Evolutionary conservation across 2,329 filamentous ascomycete genomes (phyloP).

Genomic region (Aspergillus thermomutatus): DNA sequence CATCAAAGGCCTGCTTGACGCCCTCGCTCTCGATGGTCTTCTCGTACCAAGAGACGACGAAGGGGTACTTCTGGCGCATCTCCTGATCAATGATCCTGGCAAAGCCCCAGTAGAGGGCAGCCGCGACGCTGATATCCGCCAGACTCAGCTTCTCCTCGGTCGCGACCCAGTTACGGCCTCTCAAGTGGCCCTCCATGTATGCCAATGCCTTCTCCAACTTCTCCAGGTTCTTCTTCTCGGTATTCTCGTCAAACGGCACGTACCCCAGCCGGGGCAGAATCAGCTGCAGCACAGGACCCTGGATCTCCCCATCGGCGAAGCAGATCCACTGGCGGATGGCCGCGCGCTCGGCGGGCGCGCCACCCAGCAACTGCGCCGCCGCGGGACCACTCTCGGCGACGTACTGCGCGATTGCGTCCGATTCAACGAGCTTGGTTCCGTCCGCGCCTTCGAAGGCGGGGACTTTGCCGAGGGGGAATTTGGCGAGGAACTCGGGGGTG

Average conservation of each 20-base stretch:
- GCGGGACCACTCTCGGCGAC: constrained; percentile 46
- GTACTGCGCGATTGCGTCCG: constrained; percentile 48
- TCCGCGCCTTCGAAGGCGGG: constrained; percentile 49
- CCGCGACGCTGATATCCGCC: constrained; percentile 26
- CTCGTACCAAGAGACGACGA: constrained; percentile 23
- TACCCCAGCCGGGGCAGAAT: constrained; percentile 20
- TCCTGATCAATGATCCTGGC: constrained; percentile 22
- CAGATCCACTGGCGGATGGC: constrained; percentile 47
- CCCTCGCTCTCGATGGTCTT: neutral
- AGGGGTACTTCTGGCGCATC: constrained; percentile 24
- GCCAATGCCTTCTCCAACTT: constrained; percentile 18
- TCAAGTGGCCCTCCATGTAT: constrained; percentile 19
- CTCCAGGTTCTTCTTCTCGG: constrained; percentile 15
- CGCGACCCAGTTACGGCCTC: constrained; percentile 20
- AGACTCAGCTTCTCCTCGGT: constrained; percentile 20
- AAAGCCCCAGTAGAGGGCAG: constrained; percentile 26
- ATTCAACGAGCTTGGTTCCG: constrained; percentile 47
- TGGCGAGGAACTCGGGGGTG: constrained; percentile 46
- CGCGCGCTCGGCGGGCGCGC: constrained; percentile 40
- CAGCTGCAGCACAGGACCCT: constrained; percentile 14
- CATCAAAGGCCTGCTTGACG: constrained; percentile 22
- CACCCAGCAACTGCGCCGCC: constrained; percentile 45
- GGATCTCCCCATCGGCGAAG: constrained; percentile 36
- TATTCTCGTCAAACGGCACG: constrained; percentile 17
- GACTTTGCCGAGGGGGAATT: constrained; percentile 53